Base-by-base conservation (phyloP, 495 filamentous ascomycete genomes). In the Penicillium turbatum region DNA sequence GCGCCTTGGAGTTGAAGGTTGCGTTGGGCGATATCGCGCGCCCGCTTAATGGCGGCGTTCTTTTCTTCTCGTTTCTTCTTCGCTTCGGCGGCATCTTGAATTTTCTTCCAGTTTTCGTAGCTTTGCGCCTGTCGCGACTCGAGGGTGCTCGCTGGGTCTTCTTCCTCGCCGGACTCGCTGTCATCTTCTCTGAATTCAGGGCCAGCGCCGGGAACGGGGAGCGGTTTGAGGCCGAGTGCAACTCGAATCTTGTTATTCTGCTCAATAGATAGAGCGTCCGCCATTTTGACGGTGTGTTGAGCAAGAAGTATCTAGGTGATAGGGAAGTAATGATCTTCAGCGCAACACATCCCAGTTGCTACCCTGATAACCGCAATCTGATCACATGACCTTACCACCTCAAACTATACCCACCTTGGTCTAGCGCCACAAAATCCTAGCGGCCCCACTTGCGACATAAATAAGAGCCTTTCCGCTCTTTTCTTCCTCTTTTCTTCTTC, bases 171-270 rank as follows among this genome's bases (percentile, higher is more conserved):
- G 36, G 71, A 72, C 21, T 70, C 66, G 54, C 71, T 73, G 52
- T 78, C 72, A 26, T 74, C 60, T 45, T 74, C 75, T 62, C 83
- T 85, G 75, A 87, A 87, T 11, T 66, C 62, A 42, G 54, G 30
- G 6, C 69, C 65, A 40, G 67, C 67, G 44, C 88, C 86, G 17
- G 88, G 87, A 8, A 95, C 88, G 42, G 90, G 90, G 57, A 98
- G 78, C 30, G 91, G 92, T 62, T 91, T 90, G 74, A 96, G 85
- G 54, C 93, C 93, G 59, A 97, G 79, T 34, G 89, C 89, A 55
- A 84, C 79, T 38, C 93, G 92, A 59, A 96, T 85, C 64, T 91
- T 88, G 78, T 98, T 98, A 41, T 90, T 88, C 77, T 96, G 89
- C 67, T 95, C 90, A 66, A 98, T 92, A 48, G 88, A 86, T 27